Evolutionary conservation across 345 rosid genomes (phyloP).

Genomic region (Zanthoxylum bungeanum): DNA sequence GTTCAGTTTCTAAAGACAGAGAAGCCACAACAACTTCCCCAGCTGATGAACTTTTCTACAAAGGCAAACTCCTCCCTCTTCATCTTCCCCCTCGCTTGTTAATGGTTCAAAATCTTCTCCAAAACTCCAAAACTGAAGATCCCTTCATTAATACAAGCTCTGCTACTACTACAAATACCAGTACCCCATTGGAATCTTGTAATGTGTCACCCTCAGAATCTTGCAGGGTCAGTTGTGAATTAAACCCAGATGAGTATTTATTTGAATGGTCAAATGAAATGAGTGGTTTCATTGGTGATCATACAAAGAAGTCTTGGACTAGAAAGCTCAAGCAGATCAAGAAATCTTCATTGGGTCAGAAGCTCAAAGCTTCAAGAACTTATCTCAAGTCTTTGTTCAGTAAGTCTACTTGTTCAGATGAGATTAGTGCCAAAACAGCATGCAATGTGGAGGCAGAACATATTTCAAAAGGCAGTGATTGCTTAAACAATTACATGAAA

Average conservation of each 20-base stretch:
- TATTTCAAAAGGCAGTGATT: too few relatives aligned
- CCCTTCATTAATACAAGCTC: slow-evolving; percentile 15
- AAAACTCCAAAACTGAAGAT: slow-evolving; percentile 21
- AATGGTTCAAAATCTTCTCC: slow-evolving; percentile 74
- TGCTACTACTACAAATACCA: slow-evolving; percentile 13
- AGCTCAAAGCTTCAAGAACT: slow-evolving; percentile 58
- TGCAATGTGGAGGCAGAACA: slow-evolving; percentile 26
- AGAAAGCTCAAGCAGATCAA: slow-evolving; percentile 54
- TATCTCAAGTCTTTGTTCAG: slow-evolving; percentile 60
- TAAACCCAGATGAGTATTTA: slow-evolving; percentile 51
- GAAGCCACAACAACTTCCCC: slow-evolving; percentile 44
- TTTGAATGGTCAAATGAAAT: slow-evolving; percentile 58
- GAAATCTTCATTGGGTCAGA: slow-evolving; percentile 51
- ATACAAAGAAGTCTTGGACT: slow-evolving; percentile 40
- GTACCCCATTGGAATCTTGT: slow-evolving; percentile 34
- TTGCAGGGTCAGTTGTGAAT: slow-evolving; percentile 52
- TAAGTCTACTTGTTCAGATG: slow-evolving; percentile 56
- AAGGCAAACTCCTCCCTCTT: slow-evolving; percentile 95
- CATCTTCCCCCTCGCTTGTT: slow-evolving; percentile 78
- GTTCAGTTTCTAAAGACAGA: slow-evolving; percentile 36
- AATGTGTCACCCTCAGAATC: slow-evolving; percentile 47
- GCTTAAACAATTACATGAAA: too few relatives aligned
- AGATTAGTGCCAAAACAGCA: slow-evolving; percentile 36
- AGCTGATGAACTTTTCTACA: slow-evolving; percentile 95
- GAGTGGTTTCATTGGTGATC: slow-evolving; percentile 36